A percentile compares a stretch with the other conserved stretches of the same genome.
Evolutionary conservation across 768 basidiomycete species (phyloP).

Genomic region (Amanita exitialis): DNA sequence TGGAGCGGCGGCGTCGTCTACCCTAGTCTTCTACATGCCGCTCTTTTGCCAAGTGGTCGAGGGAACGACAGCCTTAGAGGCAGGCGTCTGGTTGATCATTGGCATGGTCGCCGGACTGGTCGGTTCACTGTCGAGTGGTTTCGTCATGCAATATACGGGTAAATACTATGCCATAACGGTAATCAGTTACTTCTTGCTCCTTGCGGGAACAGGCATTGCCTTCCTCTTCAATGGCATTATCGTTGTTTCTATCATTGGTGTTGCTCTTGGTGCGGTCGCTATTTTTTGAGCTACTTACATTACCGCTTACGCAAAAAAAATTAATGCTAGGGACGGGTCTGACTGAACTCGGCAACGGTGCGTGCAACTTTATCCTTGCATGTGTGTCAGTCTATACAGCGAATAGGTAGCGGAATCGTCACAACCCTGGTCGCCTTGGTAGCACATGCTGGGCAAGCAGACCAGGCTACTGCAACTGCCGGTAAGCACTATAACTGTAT

Average conservation of each 20-base stretch:
- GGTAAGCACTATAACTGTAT: constrained; percentile 20
- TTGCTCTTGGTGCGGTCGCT: constrained; percentile 28
- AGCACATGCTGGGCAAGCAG: constrained; percentile 48
- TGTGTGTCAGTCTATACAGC: neutral
- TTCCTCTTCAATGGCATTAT: constrained; percentile 30
- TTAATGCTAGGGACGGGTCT: constrained; percentile 21
- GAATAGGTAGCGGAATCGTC: constrained; percentile 38
- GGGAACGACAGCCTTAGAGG: constrained; percentile 33
- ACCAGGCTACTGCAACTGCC: constrained; percentile 59
- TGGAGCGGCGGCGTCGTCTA: constrained; percentile 31
- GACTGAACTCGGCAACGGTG: constrained; percentile 31
- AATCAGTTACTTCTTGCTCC: constrained; percentile 24
- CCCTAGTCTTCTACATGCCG: constrained; percentile 41
- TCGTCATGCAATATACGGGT: constrained; percentile 49
- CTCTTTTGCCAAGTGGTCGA: constrained; percentile 51
- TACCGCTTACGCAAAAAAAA: neutral
- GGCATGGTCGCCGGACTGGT: constrained; percentile 33
- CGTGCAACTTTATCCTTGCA: neutral
- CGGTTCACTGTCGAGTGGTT: constrained; percentile 42
- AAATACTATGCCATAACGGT: constrained; percentile 45
- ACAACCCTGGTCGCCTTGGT: constrained; percentile 53
- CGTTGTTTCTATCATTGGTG: constrained; percentile 22
- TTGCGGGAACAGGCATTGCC: constrained; percentile 27
- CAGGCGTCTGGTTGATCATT: constrained; percentile 43
- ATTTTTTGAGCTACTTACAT: neutral